phyloP scores from a whole-genome alignment of 345 rosid genomes.

The Excoecaria cochinchinensis region DNA sequence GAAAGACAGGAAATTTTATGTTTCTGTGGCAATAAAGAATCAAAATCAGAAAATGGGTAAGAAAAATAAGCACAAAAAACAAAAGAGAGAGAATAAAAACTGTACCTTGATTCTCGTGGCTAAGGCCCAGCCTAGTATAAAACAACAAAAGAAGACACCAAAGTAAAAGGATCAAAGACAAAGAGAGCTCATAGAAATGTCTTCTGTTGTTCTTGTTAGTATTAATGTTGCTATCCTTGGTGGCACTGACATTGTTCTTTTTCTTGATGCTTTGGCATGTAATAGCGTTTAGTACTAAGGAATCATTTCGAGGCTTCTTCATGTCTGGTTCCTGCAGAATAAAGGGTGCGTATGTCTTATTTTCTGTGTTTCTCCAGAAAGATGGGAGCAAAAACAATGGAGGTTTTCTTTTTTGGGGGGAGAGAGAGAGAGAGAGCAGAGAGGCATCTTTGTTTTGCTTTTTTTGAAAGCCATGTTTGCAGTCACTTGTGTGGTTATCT shows the following conservation, averaged over 20 bases:
- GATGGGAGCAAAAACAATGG: slow-evolving; percentile 12
- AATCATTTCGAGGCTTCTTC: slow-evolving; percentile 38
- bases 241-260: not conserved
- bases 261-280: slow-evolving; percentile 24
- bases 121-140: slow-evolving; percentile 55
- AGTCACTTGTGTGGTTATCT: slow-evolving; percentile 2
- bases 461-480: not conserved
- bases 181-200: slow-evolving; percentile 46
- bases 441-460: not conserved
- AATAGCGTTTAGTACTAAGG: slow-evolving; percentile 19
- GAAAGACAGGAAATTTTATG: not conserved
- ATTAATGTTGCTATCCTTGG: not conserved
- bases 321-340: slow-evolving; percentile 23
- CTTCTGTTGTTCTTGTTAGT: slow-evolving; percentile 13
- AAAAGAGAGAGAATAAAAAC: not conserved
- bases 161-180: slow-evolving; percentile 53
- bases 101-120: slow-evolving; percentile 64
- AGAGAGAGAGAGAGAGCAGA: not conserved
- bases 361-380: not conserved
- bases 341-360: not conserved
- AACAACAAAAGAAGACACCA: slow-evolving; percentile 69
- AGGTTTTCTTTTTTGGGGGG: not conserved
- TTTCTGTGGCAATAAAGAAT: not conserved
- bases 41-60: slow-evolving; percentile 5
- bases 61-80: not conserved